These are phyloP conservation scores for Inga leiocalycina DNA, from an alignment of 306 rosid species.

Conservation along the genomic window DNA sequence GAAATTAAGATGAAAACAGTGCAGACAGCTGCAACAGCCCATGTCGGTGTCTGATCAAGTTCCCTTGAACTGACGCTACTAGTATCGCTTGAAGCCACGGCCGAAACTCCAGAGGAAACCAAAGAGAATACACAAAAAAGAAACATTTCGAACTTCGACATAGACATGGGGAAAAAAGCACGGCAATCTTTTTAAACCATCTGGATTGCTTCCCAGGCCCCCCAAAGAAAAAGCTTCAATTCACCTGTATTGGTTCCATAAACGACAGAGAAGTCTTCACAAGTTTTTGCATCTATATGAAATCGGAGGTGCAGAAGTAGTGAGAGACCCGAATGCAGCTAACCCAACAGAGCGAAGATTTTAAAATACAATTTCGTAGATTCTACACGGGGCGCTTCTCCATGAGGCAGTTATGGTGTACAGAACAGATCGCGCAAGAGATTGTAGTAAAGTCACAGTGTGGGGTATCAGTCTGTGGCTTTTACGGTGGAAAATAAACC, in stretches of 20 bases:
- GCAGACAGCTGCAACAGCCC: constrained; percentile 93
- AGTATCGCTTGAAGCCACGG: constrained; percentile 51
- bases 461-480: not conserved
- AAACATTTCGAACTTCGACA: constrained; percentile 30
- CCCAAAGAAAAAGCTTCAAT: constrained; percentile 10
- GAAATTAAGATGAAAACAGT: constrained; percentile 79
- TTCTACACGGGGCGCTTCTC: not conserved
- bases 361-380: not conserved
- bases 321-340: not conserved
- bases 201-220: not conserved
- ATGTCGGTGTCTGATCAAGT: constrained; percentile 85
- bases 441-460: not conserved
- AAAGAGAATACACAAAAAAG: constrained; percentile 16
- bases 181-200: not conserved
- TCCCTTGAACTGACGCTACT: constrained; percentile 38
- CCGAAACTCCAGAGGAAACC: constrained; percentile 34
- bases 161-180: constrained; percentile 4
- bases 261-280: not conserved
- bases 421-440: not conserved
- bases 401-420: not conserved
- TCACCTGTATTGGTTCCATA: constrained; percentile 13
- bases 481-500: not conserved
- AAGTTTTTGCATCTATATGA: constrained; percentile 27
- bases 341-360: not conserved
- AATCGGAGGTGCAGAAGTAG: not conserved